Percentiles rank a stretch among this genome's conserved stretches.
Conservation (phyloP, 345 rosid genomes). For the Eucalyptus tenuipes region DNA sequence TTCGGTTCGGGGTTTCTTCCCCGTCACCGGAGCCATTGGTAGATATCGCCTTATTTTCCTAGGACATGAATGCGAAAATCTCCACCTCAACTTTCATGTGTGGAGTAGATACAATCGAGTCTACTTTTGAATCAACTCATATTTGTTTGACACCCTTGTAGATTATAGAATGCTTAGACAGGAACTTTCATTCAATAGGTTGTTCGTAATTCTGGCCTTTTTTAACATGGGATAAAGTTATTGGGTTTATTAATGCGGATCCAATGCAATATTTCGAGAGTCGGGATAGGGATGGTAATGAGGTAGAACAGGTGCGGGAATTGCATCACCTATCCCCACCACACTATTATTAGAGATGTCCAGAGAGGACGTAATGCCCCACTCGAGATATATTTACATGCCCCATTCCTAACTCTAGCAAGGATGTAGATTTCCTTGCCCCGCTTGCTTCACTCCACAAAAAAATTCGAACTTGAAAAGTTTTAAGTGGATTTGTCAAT, state of each 20-base stretch:
- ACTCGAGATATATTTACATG: not conserved
- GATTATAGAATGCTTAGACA: not conserved
- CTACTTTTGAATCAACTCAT: not conserved
- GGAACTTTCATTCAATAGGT: not conserved
- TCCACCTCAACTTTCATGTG: not conserved
- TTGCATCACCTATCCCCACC: not conserved
- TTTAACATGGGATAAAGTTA: fast-evolving
- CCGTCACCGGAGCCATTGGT: not conserved
- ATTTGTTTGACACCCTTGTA: not conserved
- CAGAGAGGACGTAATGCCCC: fast-evolving
- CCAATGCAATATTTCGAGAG: fast-evolving
- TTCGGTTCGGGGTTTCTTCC: not conserved
- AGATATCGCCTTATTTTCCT: not conserved
- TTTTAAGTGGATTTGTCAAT: not conserved
- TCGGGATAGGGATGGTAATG: not conserved
- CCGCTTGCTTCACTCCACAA: not conserved
- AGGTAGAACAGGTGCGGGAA: fast-evolving
- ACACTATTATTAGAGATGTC: not conserved
- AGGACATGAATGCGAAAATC: not conserved
- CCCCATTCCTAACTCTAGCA: not conserved
- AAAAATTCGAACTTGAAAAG: not conserved
- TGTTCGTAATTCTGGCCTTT: not conserved
- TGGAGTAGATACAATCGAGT: not conserved
- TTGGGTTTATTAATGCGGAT: not conserved
- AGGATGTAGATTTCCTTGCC: fast-evolving